These are phyloP conservation scores for Bothriochloa decipiens DNA, from an alignment of 176 grass and related monocot genomes.

Conservation along the genomic window DNA sequence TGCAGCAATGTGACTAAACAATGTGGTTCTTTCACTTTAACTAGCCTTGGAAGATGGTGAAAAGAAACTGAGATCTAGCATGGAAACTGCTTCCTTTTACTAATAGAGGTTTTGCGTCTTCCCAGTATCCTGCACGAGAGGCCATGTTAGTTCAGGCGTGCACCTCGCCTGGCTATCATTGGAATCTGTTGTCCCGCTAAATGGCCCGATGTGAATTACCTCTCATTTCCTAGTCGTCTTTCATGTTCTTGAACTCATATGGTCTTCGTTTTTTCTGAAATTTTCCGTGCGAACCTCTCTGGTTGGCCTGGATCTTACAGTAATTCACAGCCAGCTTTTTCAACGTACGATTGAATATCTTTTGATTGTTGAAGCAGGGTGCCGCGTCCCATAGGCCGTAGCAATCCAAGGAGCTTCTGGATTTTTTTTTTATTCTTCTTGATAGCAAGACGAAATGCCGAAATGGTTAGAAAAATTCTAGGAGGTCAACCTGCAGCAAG, in stretches of 20 bases:
- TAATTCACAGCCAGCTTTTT: no score
- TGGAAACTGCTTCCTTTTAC: constrained; percentile 63
- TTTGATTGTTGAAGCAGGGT: not conserved
- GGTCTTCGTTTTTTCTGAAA: not conserved
- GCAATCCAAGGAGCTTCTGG: not conserved
- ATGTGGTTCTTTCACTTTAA: constrained; percentile 32
- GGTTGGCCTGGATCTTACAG: not conserved
- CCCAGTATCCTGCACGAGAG: constrained; percentile 29
- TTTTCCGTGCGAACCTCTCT: not conserved
- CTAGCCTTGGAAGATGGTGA: constrained; percentile 36
- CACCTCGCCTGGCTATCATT: not conserved
- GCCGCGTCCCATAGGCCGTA: no score
- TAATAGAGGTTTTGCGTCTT: constrained; percentile 41
- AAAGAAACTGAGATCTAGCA: constrained; percentile 50
- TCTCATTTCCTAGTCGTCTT: not conserved
- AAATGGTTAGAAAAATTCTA: constrained; percentile 1
- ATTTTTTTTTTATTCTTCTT: no score
- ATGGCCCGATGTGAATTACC: not conserved
- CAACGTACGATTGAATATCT: not conserved
- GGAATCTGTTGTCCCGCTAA: not conserved
- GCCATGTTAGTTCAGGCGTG: not conserved
- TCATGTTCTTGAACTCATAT: no score
- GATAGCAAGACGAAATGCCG: not conserved
- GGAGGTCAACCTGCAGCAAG: constrained; percentile 41
- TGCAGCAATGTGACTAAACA: constrained; percentile 25